phyloP scores from a whole-genome alignment of 2,329 filamentous ascomycete genomes.

The Penicillium sp. region DNA sequence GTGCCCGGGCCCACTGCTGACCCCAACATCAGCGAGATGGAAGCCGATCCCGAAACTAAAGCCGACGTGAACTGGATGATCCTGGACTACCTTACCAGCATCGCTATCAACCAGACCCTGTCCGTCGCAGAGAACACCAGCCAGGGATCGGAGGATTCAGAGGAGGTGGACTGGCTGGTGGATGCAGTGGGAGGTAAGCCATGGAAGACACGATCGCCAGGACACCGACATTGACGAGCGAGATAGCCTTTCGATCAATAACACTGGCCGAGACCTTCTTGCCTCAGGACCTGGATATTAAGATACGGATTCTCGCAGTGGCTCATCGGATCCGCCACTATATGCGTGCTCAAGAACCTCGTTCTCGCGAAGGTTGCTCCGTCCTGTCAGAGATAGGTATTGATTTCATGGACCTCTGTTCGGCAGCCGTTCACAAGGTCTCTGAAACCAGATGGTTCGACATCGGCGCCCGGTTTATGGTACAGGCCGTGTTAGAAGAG shows the following conservation, averaged over 20 bases:
- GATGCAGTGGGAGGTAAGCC: slow-evolving; percentile 30
- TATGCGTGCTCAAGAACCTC: slow-evolving; percentile 10
- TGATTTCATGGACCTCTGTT: slow-evolving; percentile 51
- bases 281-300: slow-evolving; percentile 45
- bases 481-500: slow-evolving; percentile 53
- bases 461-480: slow-evolving; percentile 48
- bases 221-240: background rate
- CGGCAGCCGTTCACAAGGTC: slow-evolving; percentile 31
- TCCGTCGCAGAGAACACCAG: slow-evolving; percentile 25
- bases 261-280: slow-evolving; percentile 37
- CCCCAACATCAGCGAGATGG: background rate
- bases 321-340: slow-evolving; percentile 45
- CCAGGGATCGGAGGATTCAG: background rate
- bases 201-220: background rate
- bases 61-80: slow-evolving; percentile 55
- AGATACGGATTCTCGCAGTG: slow-evolving; percentile 50
- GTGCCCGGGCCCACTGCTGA: background rate
- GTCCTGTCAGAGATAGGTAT: slow-evolving; percentile 46
- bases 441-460: slow-evolving; percentile 45
- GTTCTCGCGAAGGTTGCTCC: slow-evolving; percentile 16
- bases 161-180: slow-evolving; percentile 23
- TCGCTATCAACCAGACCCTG: slow-evolving; percentile 46
- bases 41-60: slow-evolving; percentile 34
- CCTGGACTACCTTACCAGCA: slow-evolving; percentile 55
- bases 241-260: slow-evolving; percentile 44